These are phyloP conservation scores for Phytophthora pini DNA, from an alignment of 352 stramenopile species.

Conservation along the genomic window DNA sequence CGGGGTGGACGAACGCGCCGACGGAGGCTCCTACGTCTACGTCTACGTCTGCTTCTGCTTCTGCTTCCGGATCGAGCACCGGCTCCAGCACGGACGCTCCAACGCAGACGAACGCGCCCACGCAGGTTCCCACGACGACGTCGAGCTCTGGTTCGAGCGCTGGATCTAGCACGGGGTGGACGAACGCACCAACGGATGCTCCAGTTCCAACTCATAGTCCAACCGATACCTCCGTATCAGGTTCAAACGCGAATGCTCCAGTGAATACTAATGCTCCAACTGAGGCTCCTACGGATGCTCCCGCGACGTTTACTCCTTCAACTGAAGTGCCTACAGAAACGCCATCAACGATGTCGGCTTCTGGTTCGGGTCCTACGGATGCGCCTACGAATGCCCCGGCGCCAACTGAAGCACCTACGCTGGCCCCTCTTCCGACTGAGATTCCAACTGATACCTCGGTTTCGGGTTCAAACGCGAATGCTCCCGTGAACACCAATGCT, in stretches of 20 bases:
- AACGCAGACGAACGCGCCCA: background rate
- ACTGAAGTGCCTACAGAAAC: background rate
- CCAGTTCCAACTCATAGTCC: too few relatives aligned
- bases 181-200: background rate
- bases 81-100: background rate
- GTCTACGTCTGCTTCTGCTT: background rate
- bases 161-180: background rate
- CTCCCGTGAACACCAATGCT: constrained; percentile 6
- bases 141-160: background rate
- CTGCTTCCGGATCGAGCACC: background rate
- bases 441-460: background rate
- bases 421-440: background rate
- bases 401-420: background rate
- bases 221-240: too few relatives aligned
- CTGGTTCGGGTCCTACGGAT: constrained; percentile 1
- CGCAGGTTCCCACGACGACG: constrained; percentile 7
- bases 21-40: background rate
- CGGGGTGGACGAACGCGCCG: background rate
- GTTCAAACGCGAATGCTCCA: too few relatives aligned
- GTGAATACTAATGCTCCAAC: too few relatives aligned
- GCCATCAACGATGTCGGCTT: background rate
- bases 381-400: constrained; percentile 15
- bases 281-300: constrained; percentile 1
- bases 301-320: background rate
- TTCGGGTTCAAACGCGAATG: constrained; percentile 6